Evolutionary conservation across 768 basidiomycete species (phyloP), one percentile per base, ranked within the genome.

Genomic region (Piloderma croceum): DNA sequence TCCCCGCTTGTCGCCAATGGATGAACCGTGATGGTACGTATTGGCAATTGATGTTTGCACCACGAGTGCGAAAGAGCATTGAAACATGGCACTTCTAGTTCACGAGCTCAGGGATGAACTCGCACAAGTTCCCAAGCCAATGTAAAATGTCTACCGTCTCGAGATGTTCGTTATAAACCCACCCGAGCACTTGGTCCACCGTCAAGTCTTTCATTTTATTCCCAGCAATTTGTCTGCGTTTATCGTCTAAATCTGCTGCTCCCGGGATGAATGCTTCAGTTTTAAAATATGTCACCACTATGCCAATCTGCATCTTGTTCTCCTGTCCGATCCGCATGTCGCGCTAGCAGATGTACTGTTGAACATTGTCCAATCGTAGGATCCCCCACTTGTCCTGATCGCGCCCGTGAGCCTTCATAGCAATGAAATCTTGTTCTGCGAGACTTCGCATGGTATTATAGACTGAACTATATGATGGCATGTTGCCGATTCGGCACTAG

Each of bases 91-190:
- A 12, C 25, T 47, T 44, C 24, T 29, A 19, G 3, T 17, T 10
- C 3, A 9, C 21, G 6, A 54, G 41, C 32, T 27, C 29, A 2
- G 50, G 53, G 9, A 54, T 29, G 27, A n/a, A n/a, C n/a, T n/a
- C 27, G 27, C 9, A 49, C 34, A 1, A 65, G 50, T 2, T 43
- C 39, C 17, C 43, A 41, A 53, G 38, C 47, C 47, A 51, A 9
- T 51, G 47, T 1, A 53, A 40, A 1, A 38, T 12, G 7, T 40
- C 36, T 0, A 50, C 27, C 3, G 23, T 36, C 24, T 47, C 44
- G 18, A 22, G 27, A 27, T 47, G 47, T 3, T 32, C 19, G 6
- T 18, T 5, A 29, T 51, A 42, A 7, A 49, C 31, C 11, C 37
- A 29, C 11, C 23, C 23, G 10, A 46, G n/a, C 1, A 53, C 43